phyloP scores from a whole-genome alignment of 805 yeast genomes.

The Candida broadrunensis region DNA sequence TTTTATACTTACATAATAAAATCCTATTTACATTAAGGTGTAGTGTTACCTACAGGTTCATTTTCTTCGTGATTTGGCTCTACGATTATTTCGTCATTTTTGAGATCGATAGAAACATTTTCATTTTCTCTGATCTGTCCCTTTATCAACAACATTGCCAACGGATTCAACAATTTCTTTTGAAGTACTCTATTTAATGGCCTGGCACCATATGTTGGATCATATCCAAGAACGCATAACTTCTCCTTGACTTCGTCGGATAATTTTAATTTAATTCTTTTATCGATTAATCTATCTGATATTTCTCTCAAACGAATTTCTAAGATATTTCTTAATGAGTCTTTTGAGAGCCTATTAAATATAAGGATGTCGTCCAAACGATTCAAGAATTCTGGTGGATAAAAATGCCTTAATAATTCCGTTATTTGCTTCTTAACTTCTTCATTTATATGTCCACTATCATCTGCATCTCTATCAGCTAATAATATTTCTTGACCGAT shows the following conservation, averaged over 20 bases:
- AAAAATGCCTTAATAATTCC: conserved; percentile 64
- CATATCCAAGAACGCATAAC: conserved; percentile 85
- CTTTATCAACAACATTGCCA: conserved; percentile 75
- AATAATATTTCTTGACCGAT: conserved; percentile 90
- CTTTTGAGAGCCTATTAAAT: conserved; percentile 83
- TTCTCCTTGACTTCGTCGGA: conserved; percentile 67
- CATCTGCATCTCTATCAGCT: conserved; percentile 56
- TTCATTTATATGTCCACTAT: conserved; percentile 51
- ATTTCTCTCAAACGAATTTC: conserved; percentile 83
- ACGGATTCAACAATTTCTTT: conserved; percentile 78
- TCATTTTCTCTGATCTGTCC: conserved; percentile 62
- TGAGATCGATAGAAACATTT: conserved; percentile 24
- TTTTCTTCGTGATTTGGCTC: conserved; percentile 30
- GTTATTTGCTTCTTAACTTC: conserved; percentile 56
- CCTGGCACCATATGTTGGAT: conserved; percentile 90
- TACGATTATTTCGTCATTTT: conserved; percentile 21
- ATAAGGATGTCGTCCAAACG: conserved; percentile 92
- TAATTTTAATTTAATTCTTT: conserved; percentile 63
- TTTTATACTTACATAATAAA: neutral
- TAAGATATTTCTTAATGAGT: conserved; percentile 73
- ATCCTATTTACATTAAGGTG: conserved; percentile 4
- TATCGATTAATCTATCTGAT: conserved; percentile 70
- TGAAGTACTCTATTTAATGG: conserved; percentile 91
- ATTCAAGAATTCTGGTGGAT: conserved; percentile 94
- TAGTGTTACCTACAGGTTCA: neutral